Conservation (phyloP, 176 grass and related monocot species). For the Bothriochloa decipiens region DNA sequence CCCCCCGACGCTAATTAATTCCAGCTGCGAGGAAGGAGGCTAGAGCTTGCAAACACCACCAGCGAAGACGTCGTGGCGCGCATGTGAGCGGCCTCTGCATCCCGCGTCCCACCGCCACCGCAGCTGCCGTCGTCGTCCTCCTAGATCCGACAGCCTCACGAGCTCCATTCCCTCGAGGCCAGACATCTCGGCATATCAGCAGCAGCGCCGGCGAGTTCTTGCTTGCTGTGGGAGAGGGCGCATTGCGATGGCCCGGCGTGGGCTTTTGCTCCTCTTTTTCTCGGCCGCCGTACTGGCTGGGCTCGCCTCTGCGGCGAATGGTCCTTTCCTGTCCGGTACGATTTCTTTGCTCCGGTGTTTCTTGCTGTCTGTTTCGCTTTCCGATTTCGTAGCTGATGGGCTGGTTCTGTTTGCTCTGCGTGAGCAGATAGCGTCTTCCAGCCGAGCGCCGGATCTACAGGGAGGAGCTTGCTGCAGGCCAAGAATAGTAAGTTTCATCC, state of each 20-base stretch:
- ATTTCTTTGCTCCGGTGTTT: neutral
- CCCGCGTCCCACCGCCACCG: neutral
- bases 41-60: slow-evolving; percentile 12
- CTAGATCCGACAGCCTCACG: slow-evolving; percentile 37
- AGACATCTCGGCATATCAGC: neutral
- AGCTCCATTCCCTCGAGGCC: neutral
- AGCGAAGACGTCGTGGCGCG: slow-evolving; percentile 40
- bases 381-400: neutral
- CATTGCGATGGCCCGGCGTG: slow-evolving; percentile 31
- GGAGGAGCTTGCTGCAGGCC: slow-evolving; percentile 69
- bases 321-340: slow-evolving; percentile 49
- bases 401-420: neutral
- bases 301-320: slow-evolving; percentile 29
- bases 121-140: neutral
- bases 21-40: slow-evolving; percentile 3
- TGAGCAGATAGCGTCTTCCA: slow-evolving; percentile 49
- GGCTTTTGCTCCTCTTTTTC: slow-evolving; percentile 15
- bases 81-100: slow-evolving; percentile 35
- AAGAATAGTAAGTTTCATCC: slow-evolving; percentile 49
- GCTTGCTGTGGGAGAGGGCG: neutral
- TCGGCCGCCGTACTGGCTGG: slow-evolving; percentile 28
- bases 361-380: neutral
- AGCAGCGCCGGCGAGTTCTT: neutral
- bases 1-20: slow-evolving; percentile 34
- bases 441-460: slow-evolving; percentile 49